These are phyloP conservation scores for Talaromyces borbonicus DNA, from an alignment of 495 filamentous ascomycete species.

Conservation along the genomic window DNA sequence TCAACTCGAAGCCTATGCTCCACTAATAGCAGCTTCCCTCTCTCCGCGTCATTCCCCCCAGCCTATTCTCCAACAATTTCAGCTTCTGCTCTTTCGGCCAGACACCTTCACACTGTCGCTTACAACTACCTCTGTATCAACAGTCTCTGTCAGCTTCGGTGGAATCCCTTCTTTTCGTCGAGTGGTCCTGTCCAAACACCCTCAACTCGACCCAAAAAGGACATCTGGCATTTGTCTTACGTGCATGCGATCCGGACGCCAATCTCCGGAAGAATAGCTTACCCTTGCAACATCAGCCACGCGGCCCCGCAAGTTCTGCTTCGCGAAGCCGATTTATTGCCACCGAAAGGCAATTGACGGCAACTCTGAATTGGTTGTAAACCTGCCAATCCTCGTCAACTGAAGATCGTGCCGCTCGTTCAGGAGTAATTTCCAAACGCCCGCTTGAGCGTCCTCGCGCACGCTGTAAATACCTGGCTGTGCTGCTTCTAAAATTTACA, in stretches of 20 bases:
- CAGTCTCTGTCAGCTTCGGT: not conserved
- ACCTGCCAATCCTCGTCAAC: not conserved
- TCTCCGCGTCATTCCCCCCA: not conserved
- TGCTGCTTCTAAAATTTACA: too few species aligned
- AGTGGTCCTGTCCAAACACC: not conserved
- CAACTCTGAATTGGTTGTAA: not conserved
- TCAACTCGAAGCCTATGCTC: not conserved
- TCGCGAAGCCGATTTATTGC: not conserved
- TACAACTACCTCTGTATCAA: not conserved
- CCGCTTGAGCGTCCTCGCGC: not conserved
- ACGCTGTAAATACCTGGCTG: too few species aligned
- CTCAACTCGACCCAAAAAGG: slow-evolving; percentile 1
- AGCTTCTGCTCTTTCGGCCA: not conserved
- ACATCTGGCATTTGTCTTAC: slow-evolving; percentile 6
- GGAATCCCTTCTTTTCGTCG: not conserved
- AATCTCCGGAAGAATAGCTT: not conserved
- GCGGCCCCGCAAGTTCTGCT: not conserved
- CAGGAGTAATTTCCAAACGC: not conserved
- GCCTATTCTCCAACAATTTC: not conserved
- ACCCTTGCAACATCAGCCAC: slow-evolving; percentile 1
- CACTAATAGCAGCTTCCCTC: not conserved
- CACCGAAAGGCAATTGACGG: not conserved
- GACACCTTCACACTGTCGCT: not conserved
- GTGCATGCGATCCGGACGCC: not conserved
- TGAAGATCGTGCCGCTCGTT: not conserved